Conservation (phyloP, 805 yeast species). For the Ogataea trehaloabstinens region DNA sequence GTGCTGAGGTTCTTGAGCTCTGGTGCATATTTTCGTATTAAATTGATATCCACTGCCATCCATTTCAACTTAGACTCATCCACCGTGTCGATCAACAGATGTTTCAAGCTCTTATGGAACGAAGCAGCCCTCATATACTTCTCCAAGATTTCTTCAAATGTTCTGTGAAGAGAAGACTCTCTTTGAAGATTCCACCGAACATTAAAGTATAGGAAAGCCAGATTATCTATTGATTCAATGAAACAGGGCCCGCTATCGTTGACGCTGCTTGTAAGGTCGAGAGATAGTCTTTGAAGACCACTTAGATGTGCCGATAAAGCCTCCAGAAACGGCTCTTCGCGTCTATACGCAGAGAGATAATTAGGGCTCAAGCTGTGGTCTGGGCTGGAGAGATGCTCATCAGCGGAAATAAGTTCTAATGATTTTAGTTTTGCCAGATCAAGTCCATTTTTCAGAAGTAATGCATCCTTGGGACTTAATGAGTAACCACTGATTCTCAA, state of each 20-base stretch:
- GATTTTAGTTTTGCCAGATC: constrained; percentile 15
- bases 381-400: constrained; percentile 2
- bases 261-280: constrained; percentile 21
- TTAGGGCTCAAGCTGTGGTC: no score
- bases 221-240: constrained; percentile 10
- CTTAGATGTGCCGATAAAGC: constrained; percentile 12
- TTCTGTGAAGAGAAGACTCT: constrained; percentile 4
- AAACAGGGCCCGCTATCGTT: constrained; percentile 15
- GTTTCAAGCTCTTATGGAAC: constrained; percentile 13
- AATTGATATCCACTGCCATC: constrained; percentile 6
- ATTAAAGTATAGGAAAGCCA: constrained; percentile 18
- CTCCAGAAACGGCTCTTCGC: constrained; percentile 10
- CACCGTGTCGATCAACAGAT: constrained; percentile 22
- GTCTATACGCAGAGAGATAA: no score
- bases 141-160: constrained; percentile 6
- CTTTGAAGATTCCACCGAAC: constrained; percentile 19
- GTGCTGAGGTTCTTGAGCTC: constrained; percentile 5
- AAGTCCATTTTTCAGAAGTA: constrained; percentile 8
- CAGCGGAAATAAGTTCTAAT: constrained; percentile 17
- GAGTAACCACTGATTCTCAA: constrained; percentile 17
- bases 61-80: constrained; percentile 16
- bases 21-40: constrained; percentile 9
- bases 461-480: constrained; percentile 15
- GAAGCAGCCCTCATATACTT: constrained; percentile 12
- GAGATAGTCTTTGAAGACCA: constrained; percentile 13